phyloP scores from a whole-genome alignment of 2,329 filamentous ascomycete genomes.

The Cyphellophora europaea region DNA sequence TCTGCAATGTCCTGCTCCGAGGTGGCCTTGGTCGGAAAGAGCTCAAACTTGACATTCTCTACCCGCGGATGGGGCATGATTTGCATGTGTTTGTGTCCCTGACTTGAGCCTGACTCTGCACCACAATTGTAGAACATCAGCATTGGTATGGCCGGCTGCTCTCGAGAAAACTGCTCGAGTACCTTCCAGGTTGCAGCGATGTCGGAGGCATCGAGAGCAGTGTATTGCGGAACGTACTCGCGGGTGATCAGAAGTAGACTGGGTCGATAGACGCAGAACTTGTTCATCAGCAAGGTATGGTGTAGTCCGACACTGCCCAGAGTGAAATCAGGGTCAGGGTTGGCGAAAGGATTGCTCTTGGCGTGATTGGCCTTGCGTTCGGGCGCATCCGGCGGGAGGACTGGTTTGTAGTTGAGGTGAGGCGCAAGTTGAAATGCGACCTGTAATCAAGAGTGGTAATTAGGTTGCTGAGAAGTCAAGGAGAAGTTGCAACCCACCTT shows the following conservation, averaged over 20 bases:
- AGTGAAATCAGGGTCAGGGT: constrained; percentile 18
- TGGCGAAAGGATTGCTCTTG: constrained; percentile 15
- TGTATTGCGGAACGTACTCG: constrained; percentile 27
- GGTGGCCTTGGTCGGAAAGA: constrained; percentile 17
- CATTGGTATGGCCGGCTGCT: constrained; percentile 11
- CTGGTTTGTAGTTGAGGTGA: constrained; percentile 18
- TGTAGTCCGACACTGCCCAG: constrained; percentile 14
- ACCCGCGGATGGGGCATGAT: constrained; percentile 26
- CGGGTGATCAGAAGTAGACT: constrained; percentile 29
- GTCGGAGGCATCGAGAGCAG: constrained; percentile 28
- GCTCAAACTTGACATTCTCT: constrained; percentile 11
- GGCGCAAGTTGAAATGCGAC: constrained; percentile 18
- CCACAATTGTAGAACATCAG: constrained; percentile 38
- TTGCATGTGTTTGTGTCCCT: constrained; percentile 39
- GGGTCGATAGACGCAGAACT: constrained; percentile 23
- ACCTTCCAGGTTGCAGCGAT: constrained; percentile 28
- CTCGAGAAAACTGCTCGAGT: constrained; percentile 19
- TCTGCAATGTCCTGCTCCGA: constrained; percentile 14
- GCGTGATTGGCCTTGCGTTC: constrained; percentile 15
- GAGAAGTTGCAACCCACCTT: constrained; percentile 11
- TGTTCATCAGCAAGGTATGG: constrained; percentile 20
- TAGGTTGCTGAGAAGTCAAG: constrained; percentile 1
- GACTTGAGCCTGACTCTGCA: constrained; percentile 31
- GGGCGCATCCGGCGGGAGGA: constrained; percentile 18
- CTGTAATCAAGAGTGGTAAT: constrained; percentile 5